phyloP scores from a whole-genome alignment of 352 stramenopile species.

The Phytophthora sp. region DNA sequence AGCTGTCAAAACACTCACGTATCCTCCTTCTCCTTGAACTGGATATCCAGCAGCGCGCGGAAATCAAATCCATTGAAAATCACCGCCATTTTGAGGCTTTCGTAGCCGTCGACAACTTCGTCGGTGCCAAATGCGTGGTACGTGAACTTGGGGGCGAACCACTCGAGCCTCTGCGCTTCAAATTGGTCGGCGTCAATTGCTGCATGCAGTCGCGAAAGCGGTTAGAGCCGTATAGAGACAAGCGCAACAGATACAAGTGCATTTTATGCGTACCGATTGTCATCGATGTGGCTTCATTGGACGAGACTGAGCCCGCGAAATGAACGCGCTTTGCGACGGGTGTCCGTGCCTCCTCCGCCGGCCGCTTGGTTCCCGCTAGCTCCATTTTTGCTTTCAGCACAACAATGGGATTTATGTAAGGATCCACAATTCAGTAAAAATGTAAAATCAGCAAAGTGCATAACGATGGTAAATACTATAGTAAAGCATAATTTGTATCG shows the following conservation, averaged over 20 bases:
- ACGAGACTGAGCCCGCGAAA: constrained; percentile 50
- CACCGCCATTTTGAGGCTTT: constrained; percentile 59
- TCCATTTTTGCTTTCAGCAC: constrained; percentile 31
- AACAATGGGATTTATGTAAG: neutral
- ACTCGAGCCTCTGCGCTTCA: constrained; percentile 48
- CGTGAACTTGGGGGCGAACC: constrained; percentile 76
- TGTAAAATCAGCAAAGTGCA: neutral
- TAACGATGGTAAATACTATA: constrained; percentile 3
- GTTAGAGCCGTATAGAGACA: neutral
- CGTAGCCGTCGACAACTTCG: constrained; percentile 71
- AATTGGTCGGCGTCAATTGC: constrained; percentile 48
- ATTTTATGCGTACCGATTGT: constrained; percentile 52
- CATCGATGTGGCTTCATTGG: constrained; percentile 62
- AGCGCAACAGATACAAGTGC: neutral
- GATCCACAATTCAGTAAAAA: constrained; percentile 3
- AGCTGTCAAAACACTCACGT: constrained; percentile 32
- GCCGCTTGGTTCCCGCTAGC: constrained; percentile 21
- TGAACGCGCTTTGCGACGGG: constrained; percentile 65
- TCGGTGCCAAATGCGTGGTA: constrained; percentile 85
- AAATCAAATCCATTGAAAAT: constrained; percentile 78
- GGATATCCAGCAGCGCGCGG: constrained; percentile 53
- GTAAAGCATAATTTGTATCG: neutral
- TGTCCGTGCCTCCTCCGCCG: constrained; percentile 10
- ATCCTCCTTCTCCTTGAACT: constrained; percentile 57
- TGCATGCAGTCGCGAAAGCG: constrained; percentile 19